Evolutionary conservation across 345 rosid genomes (phyloP), one percentile per base, ranked within the genome.

Genomic region (Eucalyptus marginata): DNA sequence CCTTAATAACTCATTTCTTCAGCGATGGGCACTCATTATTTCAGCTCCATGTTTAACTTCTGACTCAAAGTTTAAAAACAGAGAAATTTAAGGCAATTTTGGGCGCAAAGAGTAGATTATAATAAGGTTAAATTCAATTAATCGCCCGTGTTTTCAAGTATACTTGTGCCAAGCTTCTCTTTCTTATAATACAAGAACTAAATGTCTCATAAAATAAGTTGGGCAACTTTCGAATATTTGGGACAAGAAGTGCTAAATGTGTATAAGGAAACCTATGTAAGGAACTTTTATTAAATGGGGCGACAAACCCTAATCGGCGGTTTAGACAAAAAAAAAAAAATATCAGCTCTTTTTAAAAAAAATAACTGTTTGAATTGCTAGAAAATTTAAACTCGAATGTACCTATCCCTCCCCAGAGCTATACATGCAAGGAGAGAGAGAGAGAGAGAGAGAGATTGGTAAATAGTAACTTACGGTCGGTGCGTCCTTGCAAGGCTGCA

Each of bases 401-500:
- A 62, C 31, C 68, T 62, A 27, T 76, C 18, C 83, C 46, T 76
- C 80, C 0, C 44, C 44, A 17, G 80, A 68, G 80, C 44, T 33
- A 16, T 68, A 33, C 80, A 68, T 2, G 80, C 80, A 68, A 3
- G 43, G 80, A 66, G 76, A 64, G 62, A 22, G 64, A 58, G n/a
- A 59, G 13, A 76, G 17, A 47, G 64, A 59, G 31, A 11, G 86
- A 85, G 44, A 89, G 16, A 27, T 51, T 46, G 43, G 25, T 49
- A 7, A 18, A 29, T 40, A 15, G 18, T 25, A 49, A 88, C 95
- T 58, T 94, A 97, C 99, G 92, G 99, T 96, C 36, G 99, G 99
- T 8, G 99, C 99, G 15, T 89, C 87, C 90, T 92, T 92, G 96
- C 99, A 97, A 54, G 96, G 94, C 99, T 97, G 95, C 93, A 92